Conservation (phyloP, 164 flowering plant species). For the Santalum album region DNA sequence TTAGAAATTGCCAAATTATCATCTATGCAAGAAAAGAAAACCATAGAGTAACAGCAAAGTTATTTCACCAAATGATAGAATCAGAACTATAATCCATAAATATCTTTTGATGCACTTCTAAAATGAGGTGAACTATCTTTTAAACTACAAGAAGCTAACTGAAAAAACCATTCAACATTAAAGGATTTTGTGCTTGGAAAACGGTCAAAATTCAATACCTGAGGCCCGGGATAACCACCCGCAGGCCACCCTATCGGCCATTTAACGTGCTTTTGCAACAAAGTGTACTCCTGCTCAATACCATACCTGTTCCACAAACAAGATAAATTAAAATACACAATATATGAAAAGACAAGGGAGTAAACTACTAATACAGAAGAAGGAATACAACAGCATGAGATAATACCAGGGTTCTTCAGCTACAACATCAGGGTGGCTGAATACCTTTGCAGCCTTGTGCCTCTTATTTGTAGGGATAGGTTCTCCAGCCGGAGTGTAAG, state of each 20-base stretch:
- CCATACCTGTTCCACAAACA: constrained; percentile 1
- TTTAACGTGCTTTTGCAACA: constrained; percentile 4
- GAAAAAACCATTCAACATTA: no score
- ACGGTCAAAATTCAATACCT: not conserved
- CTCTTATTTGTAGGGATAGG: constrained; percentile 6
- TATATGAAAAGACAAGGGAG: not conserved
- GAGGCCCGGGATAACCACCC: constrained; percentile 7
- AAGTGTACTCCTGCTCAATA: constrained; percentile 6
- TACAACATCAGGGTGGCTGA: constrained; percentile 6
- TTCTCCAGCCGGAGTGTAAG: not conserved
- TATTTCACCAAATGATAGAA: no score
- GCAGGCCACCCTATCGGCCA: constrained; percentile 8
- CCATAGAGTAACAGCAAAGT: no score
- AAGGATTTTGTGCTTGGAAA: not conserved
- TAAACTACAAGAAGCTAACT: no score
- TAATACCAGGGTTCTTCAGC: constrained; percentile 4
- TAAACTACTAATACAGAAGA: not conserved
- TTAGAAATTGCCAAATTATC: no score
- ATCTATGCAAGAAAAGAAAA: no score
- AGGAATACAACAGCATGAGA: not conserved
- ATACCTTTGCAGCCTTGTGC: constrained; percentile 1
- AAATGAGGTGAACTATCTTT: no score
- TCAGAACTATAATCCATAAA: no score
- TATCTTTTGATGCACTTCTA: no score
- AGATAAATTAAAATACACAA: not conserved